Base-by-base conservation (phyloP, 202 grass and related monocot species). In the Saccharum hybrid region DNA sequence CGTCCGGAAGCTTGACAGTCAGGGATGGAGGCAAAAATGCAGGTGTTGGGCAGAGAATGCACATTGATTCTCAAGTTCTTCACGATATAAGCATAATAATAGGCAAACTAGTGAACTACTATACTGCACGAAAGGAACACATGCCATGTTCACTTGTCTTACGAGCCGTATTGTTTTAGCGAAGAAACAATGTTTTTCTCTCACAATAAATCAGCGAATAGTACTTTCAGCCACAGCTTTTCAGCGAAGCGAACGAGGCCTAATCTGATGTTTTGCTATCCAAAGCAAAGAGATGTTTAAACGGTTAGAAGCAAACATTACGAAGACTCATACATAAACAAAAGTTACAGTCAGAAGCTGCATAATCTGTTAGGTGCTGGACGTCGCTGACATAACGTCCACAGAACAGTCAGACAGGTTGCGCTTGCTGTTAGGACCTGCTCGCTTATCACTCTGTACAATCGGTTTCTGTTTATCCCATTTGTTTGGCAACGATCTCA, bases 281-380 rank as follows among this genome's bases (percentile, higher is more conserved):
- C 59, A 72, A 66, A 77, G n/a, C 70, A 71, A 69, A 5, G 13
- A 30, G 13, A 63, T 45, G 66, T 34, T 66, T n/a, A 21, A 21
- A 30, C 18, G 18, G 7, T 77, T 59, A 85, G 26, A 68, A 9
- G 22, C 40, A 14, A 49, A 66, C n/a, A 13, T 48, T 60, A 38
- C 19, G 10, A 51, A 60, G 28, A 36, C 43, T 52, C 11, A 43
- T 13, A 36, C 46, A 61, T 61, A 61, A 79, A 78, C 48, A 71
- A 65, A 86, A 75, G 78, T 87, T 83, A 76, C 48, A 52, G 71
- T 61, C 65, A 81, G 64, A 84, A 84, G 28, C 56, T 76, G 71
- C n/a, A 76, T 48, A 52, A 49, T 84, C 16, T 41, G 81, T 75
- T 12, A 80, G 83, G 56, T 75, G 68, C 13, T 74, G 72, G 72